A percentile compares a stretch with the other conserved stretches of the same genome.
Evolutionary conservation across 179 eudicot species (phyloP).

Genomic region (Camellia oleifera): DNA sequence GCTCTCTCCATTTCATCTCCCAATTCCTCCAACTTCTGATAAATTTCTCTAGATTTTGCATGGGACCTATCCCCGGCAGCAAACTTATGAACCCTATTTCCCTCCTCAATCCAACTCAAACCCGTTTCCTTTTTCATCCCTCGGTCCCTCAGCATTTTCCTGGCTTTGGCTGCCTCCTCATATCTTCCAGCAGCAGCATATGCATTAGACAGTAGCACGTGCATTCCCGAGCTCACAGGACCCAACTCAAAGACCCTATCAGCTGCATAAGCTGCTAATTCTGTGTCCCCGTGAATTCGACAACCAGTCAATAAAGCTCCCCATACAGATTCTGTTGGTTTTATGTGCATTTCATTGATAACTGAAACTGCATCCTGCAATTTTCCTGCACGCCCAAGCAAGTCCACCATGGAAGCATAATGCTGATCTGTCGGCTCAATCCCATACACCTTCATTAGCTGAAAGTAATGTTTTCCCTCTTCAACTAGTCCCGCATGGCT

Average conservation of each 20-base stretch:
- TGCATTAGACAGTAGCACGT: slow-evolving; percentile 63
- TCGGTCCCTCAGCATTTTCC: slow-evolving; percentile 70
- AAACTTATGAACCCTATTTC: slow-evolving; percentile 64
- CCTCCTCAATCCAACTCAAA: slow-evolving; percentile 93
- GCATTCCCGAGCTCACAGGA: slow-evolving; percentile 63
- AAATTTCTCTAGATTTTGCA: slow-evolving; percentile 47
- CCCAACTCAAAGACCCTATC: slow-evolving; percentile 71
- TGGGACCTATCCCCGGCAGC: slow-evolving; percentile 69
- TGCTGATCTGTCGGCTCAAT: slow-evolving; percentile 78
- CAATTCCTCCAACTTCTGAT: slow-evolving; percentile 65
- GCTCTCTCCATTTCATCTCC: slow-evolving; percentile 59
- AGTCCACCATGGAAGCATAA: slow-evolving; percentile 80
- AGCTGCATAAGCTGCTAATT: slow-evolving; percentile 80
- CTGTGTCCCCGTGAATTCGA: slow-evolving; percentile 57
- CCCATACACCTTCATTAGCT: slow-evolving; percentile 54
- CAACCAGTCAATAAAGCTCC: slow-evolving; percentile 84
- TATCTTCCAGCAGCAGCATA: slow-evolving; percentile 82
- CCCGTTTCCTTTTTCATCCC: slow-evolving; percentile 90
- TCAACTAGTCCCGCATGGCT: slow-evolving; percentile 82
- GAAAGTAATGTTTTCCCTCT: slow-evolving; percentile 66
- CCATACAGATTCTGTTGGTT: slow-evolving; percentile 87
- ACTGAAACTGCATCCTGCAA: slow-evolving; percentile 58
- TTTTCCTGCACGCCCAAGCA: slow-evolving; percentile 83
- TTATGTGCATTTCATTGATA: slow-evolving; percentile 65
- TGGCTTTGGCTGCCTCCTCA: slow-evolving; percentile 79